Conservation (phyloP, 148 eudicot species). For the Chenopodium formosanum region DNA sequence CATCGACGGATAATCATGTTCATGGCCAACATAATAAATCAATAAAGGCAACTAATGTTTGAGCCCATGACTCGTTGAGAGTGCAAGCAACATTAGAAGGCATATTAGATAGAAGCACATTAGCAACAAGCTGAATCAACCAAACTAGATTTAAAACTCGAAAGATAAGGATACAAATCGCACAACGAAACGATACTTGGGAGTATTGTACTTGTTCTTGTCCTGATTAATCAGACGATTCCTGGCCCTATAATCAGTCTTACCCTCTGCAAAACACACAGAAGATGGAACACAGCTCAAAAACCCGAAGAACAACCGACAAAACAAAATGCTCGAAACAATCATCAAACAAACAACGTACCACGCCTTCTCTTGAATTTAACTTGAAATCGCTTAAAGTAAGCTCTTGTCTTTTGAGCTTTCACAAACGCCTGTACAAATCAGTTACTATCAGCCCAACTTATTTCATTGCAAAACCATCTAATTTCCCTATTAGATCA, state of each 20-base stretch:
- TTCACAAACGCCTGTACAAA: slow-evolving; percentile 51
- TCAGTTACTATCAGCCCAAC: neutral
- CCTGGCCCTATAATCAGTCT: slow-evolving; percentile 62
- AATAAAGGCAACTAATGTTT: neutral
- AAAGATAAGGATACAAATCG: slow-evolving; percentile 58
- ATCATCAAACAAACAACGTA: slow-evolving; percentile 8
- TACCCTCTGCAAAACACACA: slow-evolving; percentile 41
- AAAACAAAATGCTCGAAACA: neutral
- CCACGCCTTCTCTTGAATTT: slow-evolving; percentile 72
- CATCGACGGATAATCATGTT: neutral
- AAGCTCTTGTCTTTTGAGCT: slow-evolving; percentile 57
- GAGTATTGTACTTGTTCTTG: slow-evolving; percentile 83
- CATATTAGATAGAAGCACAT: neutral
- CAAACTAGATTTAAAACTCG: neutral
- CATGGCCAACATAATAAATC: neutral
- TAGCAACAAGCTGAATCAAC: neutral
- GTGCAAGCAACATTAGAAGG: neutral
- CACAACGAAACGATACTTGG: slow-evolving; percentile 69
- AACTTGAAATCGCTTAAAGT: slow-evolving; percentile 70
- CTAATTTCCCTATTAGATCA: neutral
- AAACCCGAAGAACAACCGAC: neutral
- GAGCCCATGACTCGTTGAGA: neutral
- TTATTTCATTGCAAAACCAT: neutral
- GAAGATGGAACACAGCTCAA: neutral
- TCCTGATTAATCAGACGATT: slow-evolving; percentile 78